A percentile compares a stretch with the other conserved stretches of the same genome.
These are phyloP conservation scores for Chamaecyparis obtusa DNA, from an alignment of 75 land plant species.

Conservation along the genomic window DNA sequence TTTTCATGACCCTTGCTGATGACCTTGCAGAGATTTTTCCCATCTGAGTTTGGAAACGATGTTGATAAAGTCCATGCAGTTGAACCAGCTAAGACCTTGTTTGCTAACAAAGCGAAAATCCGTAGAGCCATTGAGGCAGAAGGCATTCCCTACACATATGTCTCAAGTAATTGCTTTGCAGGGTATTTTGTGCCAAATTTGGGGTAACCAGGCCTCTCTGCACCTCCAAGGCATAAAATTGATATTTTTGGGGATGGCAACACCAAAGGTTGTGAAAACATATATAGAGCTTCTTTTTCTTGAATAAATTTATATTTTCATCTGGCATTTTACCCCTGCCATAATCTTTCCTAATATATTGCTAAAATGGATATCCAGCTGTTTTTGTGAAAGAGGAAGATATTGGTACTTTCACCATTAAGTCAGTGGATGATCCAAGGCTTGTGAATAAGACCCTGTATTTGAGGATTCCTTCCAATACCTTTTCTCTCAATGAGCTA, in stretches of 20 bases:
- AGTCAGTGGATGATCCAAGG: slow-evolving; percentile 55
- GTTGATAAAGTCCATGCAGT: slow-evolving; percentile 19
- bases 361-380: slow-evolving; percentile 4
- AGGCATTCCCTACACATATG: slow-evolving; percentile 45
- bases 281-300: neutral
- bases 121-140: slow-evolving; percentile 31
- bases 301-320: neutral
- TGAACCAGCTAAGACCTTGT: slow-evolving; percentile 15
- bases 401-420: slow-evolving; percentile 49
- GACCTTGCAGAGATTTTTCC: slow-evolving; percentile 39
- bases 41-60: slow-evolving; percentile 61
- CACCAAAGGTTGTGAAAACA: slow-evolving; percentile 24
- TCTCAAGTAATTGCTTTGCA: slow-evolving; percentile 23
- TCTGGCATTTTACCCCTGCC: neutral
- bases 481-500: slow-evolving; percentile 41
- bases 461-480: slow-evolving; percentile 46
- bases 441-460: slow-evolving; percentile 57
- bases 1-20: slow-evolving; percentile 1
- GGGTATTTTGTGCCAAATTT: slow-evolving; percentile 29
- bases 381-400: slow-evolving; percentile 57
- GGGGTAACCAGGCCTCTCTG: slow-evolving; percentile 16
- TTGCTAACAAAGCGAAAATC: slow-evolving; percentile 23
- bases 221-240: slow-evolving; percentile 44
- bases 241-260: slow-evolving; percentile 41
- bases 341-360: neutral